Conservation (phyloP, 2,329 filamentous ascomycete species). For the Dactylellina leptospora region DNA sequence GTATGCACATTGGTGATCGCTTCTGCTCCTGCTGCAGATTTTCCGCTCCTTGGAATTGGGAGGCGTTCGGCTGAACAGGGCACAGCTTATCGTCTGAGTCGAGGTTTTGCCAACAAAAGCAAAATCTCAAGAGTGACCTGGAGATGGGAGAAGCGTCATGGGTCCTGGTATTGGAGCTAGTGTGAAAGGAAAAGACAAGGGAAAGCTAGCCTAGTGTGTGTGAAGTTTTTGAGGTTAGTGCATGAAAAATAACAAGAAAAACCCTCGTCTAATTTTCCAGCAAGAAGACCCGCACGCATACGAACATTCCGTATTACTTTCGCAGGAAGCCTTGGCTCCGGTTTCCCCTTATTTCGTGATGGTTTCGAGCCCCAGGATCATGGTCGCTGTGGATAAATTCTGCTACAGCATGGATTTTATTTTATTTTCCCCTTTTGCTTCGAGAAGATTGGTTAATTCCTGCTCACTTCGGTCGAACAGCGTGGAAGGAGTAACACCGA, state of each 20-base stretch:
- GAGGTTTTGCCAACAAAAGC: slow-evolving; percentile 24
- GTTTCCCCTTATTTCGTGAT: slow-evolving; percentile 47
- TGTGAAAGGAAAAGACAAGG: slow-evolving; percentile 12
- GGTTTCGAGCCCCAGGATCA: slow-evolving; percentile 51
- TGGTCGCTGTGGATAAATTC: slow-evolving; percentile 50
- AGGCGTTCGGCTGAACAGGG: slow-evolving; percentile 40
- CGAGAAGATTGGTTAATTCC: slow-evolving; percentile 19
- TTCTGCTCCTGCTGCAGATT: slow-evolving; percentile 49
- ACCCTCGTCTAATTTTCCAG: slow-evolving; percentile 46
- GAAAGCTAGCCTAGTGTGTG: slow-evolving; percentile 15
- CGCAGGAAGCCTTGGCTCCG: too few relatives aligned
- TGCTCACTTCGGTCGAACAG: background rate
- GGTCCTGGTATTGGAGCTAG: slow-evolving; percentile 17
- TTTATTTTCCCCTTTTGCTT: slow-evolving; percentile 6
- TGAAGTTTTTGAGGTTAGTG: slow-evolving; percentile 33
- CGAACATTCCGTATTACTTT: too few relatives aligned
- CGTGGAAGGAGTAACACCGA: slow-evolving; percentile 27
- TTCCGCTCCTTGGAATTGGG: slow-evolving; percentile 49
- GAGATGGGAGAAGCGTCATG: slow-evolving; percentile 13
- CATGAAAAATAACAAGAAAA: slow-evolving; percentile 12
- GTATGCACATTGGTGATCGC: slow-evolving; percentile 45
- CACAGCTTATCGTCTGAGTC: slow-evolving; percentile 37
- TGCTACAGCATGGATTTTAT: slow-evolving; percentile 42
- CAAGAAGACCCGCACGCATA: slow-evolving; percentile 38
- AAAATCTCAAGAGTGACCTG: slow-evolving; percentile 14